These are phyloP conservation scores for Pichia gijzeniarum DNA, from an alignment of 805 yeast species.

Conservation along the genomic window DNA sequence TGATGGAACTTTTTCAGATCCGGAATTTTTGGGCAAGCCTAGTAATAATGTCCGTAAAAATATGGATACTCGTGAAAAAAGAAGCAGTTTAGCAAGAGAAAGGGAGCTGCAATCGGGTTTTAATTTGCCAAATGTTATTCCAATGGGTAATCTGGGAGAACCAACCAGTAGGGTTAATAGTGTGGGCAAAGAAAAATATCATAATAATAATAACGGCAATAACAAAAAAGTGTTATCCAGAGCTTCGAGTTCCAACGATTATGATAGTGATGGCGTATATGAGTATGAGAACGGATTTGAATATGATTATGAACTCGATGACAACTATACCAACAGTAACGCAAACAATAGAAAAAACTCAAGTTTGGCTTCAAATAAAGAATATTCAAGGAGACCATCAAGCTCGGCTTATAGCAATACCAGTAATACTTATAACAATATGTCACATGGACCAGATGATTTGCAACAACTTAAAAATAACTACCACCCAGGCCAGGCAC, in stretches of 20 bases:
- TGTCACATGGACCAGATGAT: not conserved
- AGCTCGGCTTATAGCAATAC: not conserved
- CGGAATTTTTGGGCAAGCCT: not conserved
- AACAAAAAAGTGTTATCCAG: not conserved
- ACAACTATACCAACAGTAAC: not conserved
- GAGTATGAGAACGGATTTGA: constrained; percentile 16
- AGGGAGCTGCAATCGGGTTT: not conserved
- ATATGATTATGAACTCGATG: constrained; percentile 15
- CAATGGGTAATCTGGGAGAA: constrained; percentile 4
- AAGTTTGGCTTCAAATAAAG: not conserved
- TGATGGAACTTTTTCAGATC: constrained; percentile 1
- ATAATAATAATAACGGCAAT: not conserved
- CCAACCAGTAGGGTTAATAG: constrained; percentile 1
- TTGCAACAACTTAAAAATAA: not conserved
- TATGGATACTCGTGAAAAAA: not conserved
- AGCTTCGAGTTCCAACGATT: not conserved
- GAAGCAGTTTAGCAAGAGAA: not conserved
- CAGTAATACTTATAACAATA: not conserved
- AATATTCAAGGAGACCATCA: constrained; percentile 6
- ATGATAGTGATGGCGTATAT: constrained; percentile 11
- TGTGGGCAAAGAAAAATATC: not conserved
- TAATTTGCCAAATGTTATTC: constrained; percentile 6
- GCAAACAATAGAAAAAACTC: not conserved
- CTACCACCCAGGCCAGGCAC: not conserved
- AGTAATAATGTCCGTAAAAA: constrained; percentile 1